phyloP scores from a whole-genome alignment of 768 basidiomycete genomes.

The Kondoa subrosea region DNA sequence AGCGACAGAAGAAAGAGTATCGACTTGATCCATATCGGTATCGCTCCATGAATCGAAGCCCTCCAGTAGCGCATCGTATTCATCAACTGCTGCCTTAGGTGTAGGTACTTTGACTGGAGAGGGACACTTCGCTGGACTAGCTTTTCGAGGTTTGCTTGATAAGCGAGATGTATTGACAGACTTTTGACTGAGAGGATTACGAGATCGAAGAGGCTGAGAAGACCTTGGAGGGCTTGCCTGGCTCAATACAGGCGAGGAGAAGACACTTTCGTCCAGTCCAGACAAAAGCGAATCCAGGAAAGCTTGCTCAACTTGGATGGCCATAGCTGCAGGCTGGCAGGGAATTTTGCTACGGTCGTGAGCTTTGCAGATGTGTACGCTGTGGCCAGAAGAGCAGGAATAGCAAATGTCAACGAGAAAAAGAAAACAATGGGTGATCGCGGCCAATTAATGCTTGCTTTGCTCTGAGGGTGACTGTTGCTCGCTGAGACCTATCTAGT shows the following conservation, averaged over 20 bases:
- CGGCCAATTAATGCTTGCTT: too few species aligned
- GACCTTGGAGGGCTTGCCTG: background rate
- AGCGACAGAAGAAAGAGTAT: background rate
- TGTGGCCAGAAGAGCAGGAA: too few species aligned
- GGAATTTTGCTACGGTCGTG: too few species aligned
- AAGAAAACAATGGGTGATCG: too few species aligned
- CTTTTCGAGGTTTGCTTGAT: background rate
- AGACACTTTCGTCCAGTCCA: background rate
- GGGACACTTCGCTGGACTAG: background rate
- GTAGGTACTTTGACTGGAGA: background rate
- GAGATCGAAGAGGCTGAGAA: background rate
- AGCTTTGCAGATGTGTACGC: too few species aligned
- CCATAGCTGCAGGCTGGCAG: too few species aligned
- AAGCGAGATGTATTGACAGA: background rate
- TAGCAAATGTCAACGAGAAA: too few species aligned
- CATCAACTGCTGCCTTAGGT: background rate
- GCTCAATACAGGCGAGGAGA: too few species aligned
- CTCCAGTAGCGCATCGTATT: background rate
- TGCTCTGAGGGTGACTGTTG: too few species aligned
- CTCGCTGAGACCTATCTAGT: too few species aligned
- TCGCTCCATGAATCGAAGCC: background rate
- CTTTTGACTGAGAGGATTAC: background rate
- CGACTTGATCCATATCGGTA: background rate
- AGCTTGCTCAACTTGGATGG: background rate
- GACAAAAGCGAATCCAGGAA: background rate